A percentile compares a stretch with the other conserved stretches of the same genome.
phyloP scores from a whole-genome alignment of 164 flowering plant genomes.

The Piper betle region DNA sequence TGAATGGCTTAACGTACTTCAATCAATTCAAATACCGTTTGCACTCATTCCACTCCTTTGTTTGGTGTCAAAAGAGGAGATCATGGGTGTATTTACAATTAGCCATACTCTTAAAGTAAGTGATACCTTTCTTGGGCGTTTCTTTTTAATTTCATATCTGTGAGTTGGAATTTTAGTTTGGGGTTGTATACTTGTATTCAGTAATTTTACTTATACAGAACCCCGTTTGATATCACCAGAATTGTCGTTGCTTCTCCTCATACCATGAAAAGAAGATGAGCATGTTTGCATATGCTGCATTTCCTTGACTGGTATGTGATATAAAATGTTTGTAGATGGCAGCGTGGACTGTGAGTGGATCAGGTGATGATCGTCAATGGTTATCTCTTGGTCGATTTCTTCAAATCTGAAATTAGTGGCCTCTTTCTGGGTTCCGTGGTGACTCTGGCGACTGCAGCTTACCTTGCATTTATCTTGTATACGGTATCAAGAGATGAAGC shows the following conservation, averaged over 20 bases:
- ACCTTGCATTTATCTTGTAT: constrained; percentile 56
- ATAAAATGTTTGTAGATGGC: constrained; percentile 21
- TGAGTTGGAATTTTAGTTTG: too few species aligned
- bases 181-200: too few species aligned
- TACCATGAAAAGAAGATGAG: too few species aligned
- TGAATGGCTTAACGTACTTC: constrained; percentile 94
- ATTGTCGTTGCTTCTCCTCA: too few species aligned
- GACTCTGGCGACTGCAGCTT: constrained; percentile 33
- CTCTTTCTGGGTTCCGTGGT: constrained; percentile 35
- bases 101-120: constrained; percentile 56
- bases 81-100: constrained; percentile 31
- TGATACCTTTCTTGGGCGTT: not conserved
- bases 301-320: too few species aligned
- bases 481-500: constrained; percentile 26
- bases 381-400: constrained; percentile 69
- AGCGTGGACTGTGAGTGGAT: constrained; percentile 70
- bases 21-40: constrained; percentile 81
- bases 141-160: too few species aligned
- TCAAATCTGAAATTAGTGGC: constrained; percentile 56
- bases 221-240: too few species aligned
- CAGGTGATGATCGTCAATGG: constrained; percentile 82
- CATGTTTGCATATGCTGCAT: too few species aligned
- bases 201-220: too few species aligned
- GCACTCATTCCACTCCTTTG: constrained; percentile 82
- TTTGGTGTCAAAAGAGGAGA: constrained; percentile 39